Conservation (phyloP, 1,284 basidiomycete genomes). For the Trametes polyzona region DNA sequence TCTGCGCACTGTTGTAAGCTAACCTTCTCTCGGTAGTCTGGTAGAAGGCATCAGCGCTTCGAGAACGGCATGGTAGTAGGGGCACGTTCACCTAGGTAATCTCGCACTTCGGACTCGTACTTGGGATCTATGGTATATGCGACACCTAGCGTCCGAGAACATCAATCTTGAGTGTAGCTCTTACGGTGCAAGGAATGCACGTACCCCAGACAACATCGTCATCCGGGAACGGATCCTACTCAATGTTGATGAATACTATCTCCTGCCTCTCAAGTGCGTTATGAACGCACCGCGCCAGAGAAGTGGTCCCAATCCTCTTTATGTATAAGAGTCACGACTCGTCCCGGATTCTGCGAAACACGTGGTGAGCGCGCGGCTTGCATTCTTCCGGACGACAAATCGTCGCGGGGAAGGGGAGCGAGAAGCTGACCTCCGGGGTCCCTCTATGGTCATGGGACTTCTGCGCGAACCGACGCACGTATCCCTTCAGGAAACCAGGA, state of each 20-base stretch:
- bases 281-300: slow-evolving; percentile 56
- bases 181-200: slow-evolving; percentile 10
- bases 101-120: slow-evolving; percentile 74
- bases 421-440: slow-evolving; percentile 68
- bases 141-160: slow-evolving; percentile 51
- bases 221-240: slow-evolving; percentile 73
- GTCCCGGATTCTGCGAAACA: slow-evolving; percentile 63
- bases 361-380: background rate
- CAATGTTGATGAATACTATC: background rate
- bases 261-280: background rate
- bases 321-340: slow-evolving; percentile 89
- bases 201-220: slow-evolving; percentile 85
- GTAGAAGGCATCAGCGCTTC: background rate
- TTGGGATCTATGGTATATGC: slow-evolving; percentile 84
- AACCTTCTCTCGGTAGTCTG: slow-evolving; percentile 84
- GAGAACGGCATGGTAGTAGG: no score
- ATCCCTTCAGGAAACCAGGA: slow-evolving; percentile 84
- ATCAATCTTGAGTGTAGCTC: background rate
- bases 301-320: slow-evolving; percentile 82
- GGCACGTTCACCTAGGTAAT: slow-evolving; percentile 67
- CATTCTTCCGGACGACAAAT: background rate
- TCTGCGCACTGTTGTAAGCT: no score
- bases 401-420: background rate
- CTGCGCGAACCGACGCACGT: slow-evolving; percentile 86
- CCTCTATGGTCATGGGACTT: slow-evolving; percentile 87